These are phyloP conservation scores for Colletotrichum liaoningense DNA, from an alignment of 2,329 filamentous ascomycete species.

Conservation along the genomic window DNA sequence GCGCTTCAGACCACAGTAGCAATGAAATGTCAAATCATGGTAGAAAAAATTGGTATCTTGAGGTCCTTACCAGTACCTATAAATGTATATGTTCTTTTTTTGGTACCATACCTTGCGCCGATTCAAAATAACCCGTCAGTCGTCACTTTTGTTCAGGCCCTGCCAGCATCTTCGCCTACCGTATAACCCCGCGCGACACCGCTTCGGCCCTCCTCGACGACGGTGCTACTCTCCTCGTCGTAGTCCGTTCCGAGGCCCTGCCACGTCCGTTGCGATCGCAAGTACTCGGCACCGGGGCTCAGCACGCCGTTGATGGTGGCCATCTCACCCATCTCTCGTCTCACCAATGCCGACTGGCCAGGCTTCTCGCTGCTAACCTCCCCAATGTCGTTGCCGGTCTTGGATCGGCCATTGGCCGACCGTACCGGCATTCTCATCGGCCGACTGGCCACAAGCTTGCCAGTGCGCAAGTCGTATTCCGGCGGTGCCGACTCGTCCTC, in stretches of 20 bases:
- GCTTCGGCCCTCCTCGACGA: constrained; percentile 84
- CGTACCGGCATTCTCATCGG: constrained; percentile 70
- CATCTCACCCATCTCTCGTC: constrained; percentile 73
- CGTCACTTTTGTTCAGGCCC: not conserved
- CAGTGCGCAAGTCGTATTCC: constrained; percentile 92
- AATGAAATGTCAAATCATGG: not conserved
- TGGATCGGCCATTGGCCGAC: constrained; percentile 1
- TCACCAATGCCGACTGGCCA: constrained; percentile 63
- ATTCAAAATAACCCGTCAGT: not conserved
- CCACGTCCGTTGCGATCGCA: constrained; percentile 88
- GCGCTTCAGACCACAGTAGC: not conserved
- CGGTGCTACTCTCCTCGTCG: constrained; percentile 68
- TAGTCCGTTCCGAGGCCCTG: constrained; percentile 92
- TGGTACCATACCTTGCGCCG: not conserved
- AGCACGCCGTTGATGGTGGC: constrained; percentile 85
- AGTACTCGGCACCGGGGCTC: constrained; percentile 92
- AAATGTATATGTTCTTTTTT: not conserved
- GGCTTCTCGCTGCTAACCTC: constrained; percentile 38
- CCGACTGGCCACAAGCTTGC: constrained; percentile 82
- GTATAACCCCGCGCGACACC: constrained; percentile 91
- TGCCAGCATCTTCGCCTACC: constrained; percentile 68
- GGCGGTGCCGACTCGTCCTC: constrained; percentile 83
- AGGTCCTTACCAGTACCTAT: not conserved
- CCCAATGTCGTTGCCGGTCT: constrained; percentile 35
- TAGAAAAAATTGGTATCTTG: constrained; percentile 6